Percentiles rank a stretch among this genome's conserved stretches.
Conservation (phyloP, 2,329 filamentous ascomycete species). For the Colletotrichum sidae region DNA sequence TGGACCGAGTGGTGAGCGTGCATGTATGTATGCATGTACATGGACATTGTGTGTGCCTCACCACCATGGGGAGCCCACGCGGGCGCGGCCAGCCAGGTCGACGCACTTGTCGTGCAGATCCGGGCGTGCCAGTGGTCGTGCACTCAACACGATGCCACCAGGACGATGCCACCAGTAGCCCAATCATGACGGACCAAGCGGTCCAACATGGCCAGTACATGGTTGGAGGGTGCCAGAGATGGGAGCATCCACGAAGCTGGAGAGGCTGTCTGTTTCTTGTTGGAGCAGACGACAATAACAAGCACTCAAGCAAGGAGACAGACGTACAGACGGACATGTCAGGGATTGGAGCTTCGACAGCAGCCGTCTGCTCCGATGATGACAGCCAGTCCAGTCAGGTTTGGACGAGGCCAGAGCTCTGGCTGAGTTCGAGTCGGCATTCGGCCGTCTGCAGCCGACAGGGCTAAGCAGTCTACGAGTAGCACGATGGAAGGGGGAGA, state of each 20-base stretch:
- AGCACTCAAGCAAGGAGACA: too few species aligned
- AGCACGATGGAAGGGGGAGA: too few species aligned
- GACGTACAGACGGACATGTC: too few species aligned
- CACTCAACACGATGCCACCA: conserved; percentile 12
- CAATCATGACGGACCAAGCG: conserved; percentile 28
- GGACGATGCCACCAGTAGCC: conserved; percentile 22
- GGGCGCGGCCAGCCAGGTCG: conserved; percentile 24
- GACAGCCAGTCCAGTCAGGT: too few species aligned
- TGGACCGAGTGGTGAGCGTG: conserved; percentile 5
- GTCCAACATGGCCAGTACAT: conserved; percentile 13
- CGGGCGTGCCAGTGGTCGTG: conserved; percentile 32
- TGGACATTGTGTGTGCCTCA: too few species aligned
- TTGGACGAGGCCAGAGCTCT: too few species aligned
- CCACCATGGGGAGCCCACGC: not conserved
- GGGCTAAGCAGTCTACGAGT: too few species aligned
- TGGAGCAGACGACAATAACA: too few species aligned
- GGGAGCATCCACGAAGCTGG: not conserved
- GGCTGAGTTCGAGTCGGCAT: too few species aligned
- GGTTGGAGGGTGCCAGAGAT: not conserved
- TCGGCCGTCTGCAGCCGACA: too few species aligned
- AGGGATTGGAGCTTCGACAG: too few species aligned
- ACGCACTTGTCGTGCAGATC: conserved; percentile 30
- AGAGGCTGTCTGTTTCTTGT: not conserved
- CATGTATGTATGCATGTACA: not conserved
- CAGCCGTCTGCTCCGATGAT: too few species aligned